Percentiles rank a stretch among this genome's conserved stretches.
phyloP scores from a whole-genome alignment of 176 grass and related monocot species.

The Oryza glaberrima region DNA sequence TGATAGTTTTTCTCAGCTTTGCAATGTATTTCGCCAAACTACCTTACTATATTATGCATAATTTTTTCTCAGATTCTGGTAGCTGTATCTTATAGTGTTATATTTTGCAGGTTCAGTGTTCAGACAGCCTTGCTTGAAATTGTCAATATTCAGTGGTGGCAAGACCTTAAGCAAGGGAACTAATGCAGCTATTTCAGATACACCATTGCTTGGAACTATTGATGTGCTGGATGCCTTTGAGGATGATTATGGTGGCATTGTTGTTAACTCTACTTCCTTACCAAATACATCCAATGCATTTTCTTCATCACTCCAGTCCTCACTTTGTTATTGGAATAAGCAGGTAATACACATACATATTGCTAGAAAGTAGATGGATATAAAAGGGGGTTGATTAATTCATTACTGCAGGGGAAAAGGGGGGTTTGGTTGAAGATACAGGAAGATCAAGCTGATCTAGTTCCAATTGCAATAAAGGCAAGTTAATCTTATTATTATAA shows the following conservation, averaged over 20 bases:
- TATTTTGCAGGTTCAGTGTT: constrained; percentile 45
- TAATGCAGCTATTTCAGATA: constrained; percentile 44
- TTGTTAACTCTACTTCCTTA: constrained; percentile 55
- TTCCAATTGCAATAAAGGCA: constrained; percentile 70
- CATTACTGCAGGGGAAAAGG: constrained; percentile 53
- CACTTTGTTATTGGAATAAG: constrained; percentile 58
- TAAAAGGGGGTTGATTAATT: constrained; percentile 35
- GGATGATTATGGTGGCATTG: constrained; percentile 72
- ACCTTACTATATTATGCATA: background rate
- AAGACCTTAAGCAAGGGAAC: constrained; percentile 31
- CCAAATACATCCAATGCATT: constrained; percentile 60
- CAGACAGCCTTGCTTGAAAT: constrained; percentile 35
- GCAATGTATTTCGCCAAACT: background rate
- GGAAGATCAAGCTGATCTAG: constrained; percentile 60
- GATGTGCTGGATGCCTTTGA: constrained; percentile 60
- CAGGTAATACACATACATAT: constrained; percentile 36
- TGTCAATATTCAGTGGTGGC: constrained; percentile 27
- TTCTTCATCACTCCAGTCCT: constrained; percentile 53
- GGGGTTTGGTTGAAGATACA: constrained; percentile 72
- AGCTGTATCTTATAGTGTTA: constrained; percentile 8
- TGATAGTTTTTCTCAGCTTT: background rate
- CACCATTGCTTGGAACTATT: constrained; percentile 37
- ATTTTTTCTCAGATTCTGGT: background rate
- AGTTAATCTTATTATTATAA: constrained; percentile 4
- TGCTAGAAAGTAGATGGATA: background rate